These are phyloP conservation scores for Stipa capillata DNA, from an alignment of 176 grass and related monocot species.

Conservation along the genomic window DNA sequence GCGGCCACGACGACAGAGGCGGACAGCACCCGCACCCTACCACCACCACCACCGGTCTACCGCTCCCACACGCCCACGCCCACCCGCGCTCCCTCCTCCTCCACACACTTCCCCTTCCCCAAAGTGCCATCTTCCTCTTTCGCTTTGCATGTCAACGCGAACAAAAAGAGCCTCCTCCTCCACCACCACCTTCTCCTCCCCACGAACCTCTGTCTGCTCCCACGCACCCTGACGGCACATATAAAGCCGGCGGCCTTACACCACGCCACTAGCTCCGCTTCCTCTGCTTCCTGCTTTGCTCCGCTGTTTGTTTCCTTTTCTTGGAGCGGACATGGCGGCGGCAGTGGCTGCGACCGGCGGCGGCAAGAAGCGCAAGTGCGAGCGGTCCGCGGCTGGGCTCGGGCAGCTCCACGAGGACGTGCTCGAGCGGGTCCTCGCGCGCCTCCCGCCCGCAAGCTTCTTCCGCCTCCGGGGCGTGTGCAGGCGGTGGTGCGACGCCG, in stretches of 20 bases:
- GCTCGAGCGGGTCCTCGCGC: constrained; percentile 64
- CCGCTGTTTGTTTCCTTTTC: neutral
- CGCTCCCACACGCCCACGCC: neutral
- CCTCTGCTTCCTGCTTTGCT: neutral
- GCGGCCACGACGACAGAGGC: neutral
- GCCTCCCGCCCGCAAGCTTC: constrained; percentile 61
- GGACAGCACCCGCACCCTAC: neutral
- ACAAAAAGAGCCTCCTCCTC: constrained; percentile 34
- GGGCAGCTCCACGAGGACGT: constrained; percentile 71
- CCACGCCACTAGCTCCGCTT: neutral
- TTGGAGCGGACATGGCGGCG: neutral
- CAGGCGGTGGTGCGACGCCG: constrained; percentile 43
- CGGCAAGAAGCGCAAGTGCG: constrained; percentile 39
- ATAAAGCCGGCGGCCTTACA: constrained; percentile 21
- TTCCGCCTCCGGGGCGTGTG: constrained; percentile 68
- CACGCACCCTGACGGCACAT: neutral
- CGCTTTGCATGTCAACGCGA: constrained; percentile 48
- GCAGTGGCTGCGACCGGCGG: neutral
- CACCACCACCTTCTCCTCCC: neutral
- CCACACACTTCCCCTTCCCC: neutral
- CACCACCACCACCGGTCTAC: neutral
- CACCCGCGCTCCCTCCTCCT: neutral
- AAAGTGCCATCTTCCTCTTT: constrained; percentile 26
- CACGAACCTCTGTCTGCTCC: neutral
- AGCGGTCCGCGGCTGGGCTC: neutral